These are phyloP conservation scores for Plasmopara halstedii DNA, from an alignment of 352 stramenopile genomes.

Conservation along the genomic window DNA sequence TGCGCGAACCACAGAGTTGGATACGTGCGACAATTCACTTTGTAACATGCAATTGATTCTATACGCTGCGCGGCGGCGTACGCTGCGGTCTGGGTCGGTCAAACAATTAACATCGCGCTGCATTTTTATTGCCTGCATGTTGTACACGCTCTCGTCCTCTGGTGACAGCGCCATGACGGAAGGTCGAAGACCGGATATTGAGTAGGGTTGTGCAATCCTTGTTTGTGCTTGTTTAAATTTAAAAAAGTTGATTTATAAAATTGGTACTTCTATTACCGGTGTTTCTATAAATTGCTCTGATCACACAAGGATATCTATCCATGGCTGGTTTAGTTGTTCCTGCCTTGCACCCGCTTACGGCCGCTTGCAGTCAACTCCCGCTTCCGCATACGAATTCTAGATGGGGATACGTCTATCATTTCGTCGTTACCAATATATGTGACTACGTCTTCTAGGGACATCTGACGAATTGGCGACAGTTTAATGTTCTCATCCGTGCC, in stretches of 20 bases:
- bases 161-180: conserved; percentile 32
- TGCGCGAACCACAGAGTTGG: conserved; percentile 27
- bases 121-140: conserved; percentile 68
- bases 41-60: conserved; percentile 54
- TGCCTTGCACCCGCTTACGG: conserved; percentile 39
- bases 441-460: conserved; percentile 97
- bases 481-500: conserved; percentile 95
- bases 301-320: not conserved
- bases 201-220: too few species aligned
- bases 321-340: conserved; percentile 58
- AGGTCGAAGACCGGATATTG: too few species aligned
- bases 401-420: conserved; percentile 97
- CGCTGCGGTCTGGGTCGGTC: conserved; percentile 51
- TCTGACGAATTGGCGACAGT: conserved; percentile 85
- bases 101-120: conserved; percentile 82
- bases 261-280: too few species aligned
- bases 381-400: conserved; percentile 89
- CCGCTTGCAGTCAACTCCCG: conserved; percentile 55
- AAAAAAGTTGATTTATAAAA: not conserved
- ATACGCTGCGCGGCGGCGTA: conserved; percentile 64
- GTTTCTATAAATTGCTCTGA: conserved; percentile 15
- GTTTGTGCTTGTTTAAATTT: too few species aligned
- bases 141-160: conserved; percentile 46
- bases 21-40: conserved; percentile 32
- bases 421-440: conserved; percentile 97